Evolutionary conservation across 352 stramenopile genomes (phyloP).

Genomic region (Phytophthora tubulina): DNA sequence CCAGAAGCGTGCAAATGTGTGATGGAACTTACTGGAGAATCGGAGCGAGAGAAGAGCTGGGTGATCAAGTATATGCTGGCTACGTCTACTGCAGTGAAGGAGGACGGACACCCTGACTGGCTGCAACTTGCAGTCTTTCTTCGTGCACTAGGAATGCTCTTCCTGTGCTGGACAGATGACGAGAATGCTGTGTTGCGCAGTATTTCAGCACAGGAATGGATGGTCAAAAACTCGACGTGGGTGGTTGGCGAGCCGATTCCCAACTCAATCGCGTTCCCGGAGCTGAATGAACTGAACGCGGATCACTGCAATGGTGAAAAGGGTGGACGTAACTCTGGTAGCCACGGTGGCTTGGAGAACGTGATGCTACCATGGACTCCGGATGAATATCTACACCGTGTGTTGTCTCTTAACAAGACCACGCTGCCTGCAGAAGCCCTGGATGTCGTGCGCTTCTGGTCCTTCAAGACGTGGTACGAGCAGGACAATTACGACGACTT

Average conservation of each 20-base stretch:
- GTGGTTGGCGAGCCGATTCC: slow-evolving; percentile 68
- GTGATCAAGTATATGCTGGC: slow-evolving; percentile 80
- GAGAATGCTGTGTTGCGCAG: slow-evolving; percentile 69
- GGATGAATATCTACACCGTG: slow-evolving; percentile 80
- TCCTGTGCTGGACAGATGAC: slow-evolving; percentile 81
- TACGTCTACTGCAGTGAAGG: slow-evolving; percentile 62
- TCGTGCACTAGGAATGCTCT: slow-evolving; percentile 78
- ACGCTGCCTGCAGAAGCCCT: slow-evolving; percentile 73
- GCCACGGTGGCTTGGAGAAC: slow-evolving; percentile 49
- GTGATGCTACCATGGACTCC: slow-evolving; percentile 74
- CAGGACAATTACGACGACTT: slow-evolving; percentile 65
- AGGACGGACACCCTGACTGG: slow-evolving; percentile 84
- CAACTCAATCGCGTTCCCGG: slow-evolving; percentile 61
- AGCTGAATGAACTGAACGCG: slow-evolving; percentile 72
- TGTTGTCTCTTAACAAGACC: slow-evolving; percentile 72
- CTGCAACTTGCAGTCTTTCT: slow-evolving; percentile 82
- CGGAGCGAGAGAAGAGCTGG: slow-evolving; percentile 55
- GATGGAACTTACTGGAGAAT: slow-evolving; percentile 71
- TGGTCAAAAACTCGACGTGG: slow-evolving; percentile 73
- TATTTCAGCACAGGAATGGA: slow-evolving; percentile 81
- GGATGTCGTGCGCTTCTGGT: slow-evolving; percentile 76
- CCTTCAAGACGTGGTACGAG: slow-evolving; percentile 74
- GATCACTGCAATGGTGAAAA: slow-evolving; percentile 56
- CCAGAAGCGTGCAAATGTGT: slow-evolving; percentile 67
- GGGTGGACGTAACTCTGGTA: slow-evolving; percentile 9